Evolutionary conservation across 169 alveolate species (phyloP), one percentile per base, ranked within the genome.

Genomic region (Plasmodium knowlesi): DNA sequence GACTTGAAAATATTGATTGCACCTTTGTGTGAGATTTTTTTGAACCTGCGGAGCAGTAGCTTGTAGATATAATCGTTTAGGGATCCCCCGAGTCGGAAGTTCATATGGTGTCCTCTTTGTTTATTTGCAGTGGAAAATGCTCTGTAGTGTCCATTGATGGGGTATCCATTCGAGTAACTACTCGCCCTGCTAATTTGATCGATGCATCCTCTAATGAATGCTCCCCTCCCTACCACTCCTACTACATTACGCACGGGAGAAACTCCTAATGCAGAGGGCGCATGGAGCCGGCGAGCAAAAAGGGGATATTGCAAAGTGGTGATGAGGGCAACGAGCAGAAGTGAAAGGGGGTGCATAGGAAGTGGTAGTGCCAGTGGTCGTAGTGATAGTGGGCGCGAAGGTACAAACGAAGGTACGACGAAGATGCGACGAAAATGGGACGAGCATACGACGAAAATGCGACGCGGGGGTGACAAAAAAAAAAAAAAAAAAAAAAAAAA

Each of bases 1-100:
- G 73, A 30, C 61, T 85, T 85, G 67, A 73, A 85, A 28, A 74
- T 74, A 19, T 74, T 85, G 32, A 28, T 6, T 30, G n/a, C 71
- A 73, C 41, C 28, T 85, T 74, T 54, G 32, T 85, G 61, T 74
- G 78, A 73, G 22, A 61, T 41, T 57, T 53, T 85, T 22, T 85
- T 85, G 41, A 85, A 85, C 25, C 43, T 73, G 28, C 39, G 30
- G 78, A 85, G 74, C 22, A 85, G 80, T 16, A 85, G 80, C 41
- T 74, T 85, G 67, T 85, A 85, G n/a, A 85, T 85, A 43, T 85
- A 85, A 28, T 85, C 93, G 25, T 85, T 85, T 28, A 85, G 80
- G n/a, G 93, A 85, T 25, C 93, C 93, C 5, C 76, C 22, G n/a
- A 67, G 76, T 22, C 22, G 2, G 76, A 67, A 67, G 4, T 19